phyloP scores from a whole-genome alignment of 345 rosid species.

The Melaleuca alternifolia region DNA sequence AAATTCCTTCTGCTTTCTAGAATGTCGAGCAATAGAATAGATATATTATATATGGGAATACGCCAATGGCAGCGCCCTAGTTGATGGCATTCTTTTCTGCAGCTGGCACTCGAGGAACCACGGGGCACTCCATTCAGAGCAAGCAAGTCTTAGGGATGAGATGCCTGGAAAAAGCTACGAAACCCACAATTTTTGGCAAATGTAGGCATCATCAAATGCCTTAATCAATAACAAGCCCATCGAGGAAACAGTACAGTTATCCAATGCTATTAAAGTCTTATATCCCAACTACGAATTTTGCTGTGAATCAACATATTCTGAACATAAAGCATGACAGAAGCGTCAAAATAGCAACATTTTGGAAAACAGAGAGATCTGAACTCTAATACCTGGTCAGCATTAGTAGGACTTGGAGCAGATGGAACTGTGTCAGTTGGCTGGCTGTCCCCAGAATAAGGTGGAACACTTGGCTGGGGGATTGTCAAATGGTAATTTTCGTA shows the following conservation, averaged over 20 bases:
- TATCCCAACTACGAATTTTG: background rate
- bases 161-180: background rate
- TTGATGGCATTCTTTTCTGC: slow-evolving; percentile 6
- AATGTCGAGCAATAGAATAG: background rate
- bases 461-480: slow-evolving; percentile 50
- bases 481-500: slow-evolving; percentile 39
- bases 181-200: background rate
- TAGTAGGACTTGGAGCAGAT: slow-evolving; percentile 28
- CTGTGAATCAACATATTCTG: background rate
- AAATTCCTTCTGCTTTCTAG: background rate
- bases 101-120: slow-evolving; percentile 4
- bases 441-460: slow-evolving; percentile 29
- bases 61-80: background rate
- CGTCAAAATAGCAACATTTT: background rate
- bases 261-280: background rate
- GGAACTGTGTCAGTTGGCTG: background rate
- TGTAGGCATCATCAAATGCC: background rate
- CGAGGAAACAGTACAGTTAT: background rate
- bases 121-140: background rate
- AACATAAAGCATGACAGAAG: background rate
- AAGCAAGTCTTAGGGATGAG: background rate
- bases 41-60: background rate
- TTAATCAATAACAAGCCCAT: background rate
- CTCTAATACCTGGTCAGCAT: slow-evolving; percentile 50
- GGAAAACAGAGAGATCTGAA: background rate